A percentile compares a stretch with the other conserved stretches of the same genome.
Evolutionary conservation across 352 stramenopile genomes (phyloP).

Genomic region (Bremia lactucae): DNA sequence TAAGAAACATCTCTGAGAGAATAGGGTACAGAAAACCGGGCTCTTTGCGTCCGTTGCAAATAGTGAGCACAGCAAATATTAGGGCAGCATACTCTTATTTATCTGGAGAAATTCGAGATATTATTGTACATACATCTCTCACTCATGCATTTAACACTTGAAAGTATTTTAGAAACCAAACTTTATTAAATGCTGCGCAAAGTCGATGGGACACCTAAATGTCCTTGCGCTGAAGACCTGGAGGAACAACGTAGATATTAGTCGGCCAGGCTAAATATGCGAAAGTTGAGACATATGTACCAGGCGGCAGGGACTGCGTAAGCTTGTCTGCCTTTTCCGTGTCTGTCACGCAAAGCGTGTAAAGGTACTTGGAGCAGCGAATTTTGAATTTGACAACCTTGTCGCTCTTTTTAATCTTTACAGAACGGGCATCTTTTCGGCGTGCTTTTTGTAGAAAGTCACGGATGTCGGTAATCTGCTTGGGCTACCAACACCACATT

Average conservation of each 20-base stretch:
- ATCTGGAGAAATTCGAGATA: too few relatives aligned
- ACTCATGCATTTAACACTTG: too few relatives aligned
- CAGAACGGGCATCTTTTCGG: conserved; percentile 95
- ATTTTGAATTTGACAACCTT: conserved; percentile 99
- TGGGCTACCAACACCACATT: conserved; percentile 63
- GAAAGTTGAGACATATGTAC: conserved; percentile 33
- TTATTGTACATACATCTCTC: too few relatives aligned
- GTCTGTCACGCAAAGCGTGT: conserved; percentile 97
- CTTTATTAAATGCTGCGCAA: conserved; percentile 62
- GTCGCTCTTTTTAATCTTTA: conserved; percentile 99
- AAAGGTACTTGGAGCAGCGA: conserved; percentile 97
- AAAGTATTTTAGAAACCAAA: conserved; percentile 64
- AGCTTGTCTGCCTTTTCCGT: conserved; percentile 99
- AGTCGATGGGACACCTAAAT: conserved; percentile 62
- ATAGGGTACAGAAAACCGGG: too few relatives aligned
- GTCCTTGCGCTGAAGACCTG: conserved; percentile 88
- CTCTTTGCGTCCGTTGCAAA: too few relatives aligned
- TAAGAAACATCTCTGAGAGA: too few relatives aligned
- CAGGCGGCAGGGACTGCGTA: conserved; percentile 96
- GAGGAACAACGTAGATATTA: too few relatives aligned
- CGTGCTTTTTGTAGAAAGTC: conserved; percentile 99
- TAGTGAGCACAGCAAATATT: too few relatives aligned
- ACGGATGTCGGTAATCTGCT: conserved; percentile 98
- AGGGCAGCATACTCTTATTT: too few relatives aligned
- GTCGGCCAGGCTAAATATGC: too few relatives aligned